Base-by-base conservation (phyloP, 805 yeast species). In the Myxozyma lipomycoides region DNA sequence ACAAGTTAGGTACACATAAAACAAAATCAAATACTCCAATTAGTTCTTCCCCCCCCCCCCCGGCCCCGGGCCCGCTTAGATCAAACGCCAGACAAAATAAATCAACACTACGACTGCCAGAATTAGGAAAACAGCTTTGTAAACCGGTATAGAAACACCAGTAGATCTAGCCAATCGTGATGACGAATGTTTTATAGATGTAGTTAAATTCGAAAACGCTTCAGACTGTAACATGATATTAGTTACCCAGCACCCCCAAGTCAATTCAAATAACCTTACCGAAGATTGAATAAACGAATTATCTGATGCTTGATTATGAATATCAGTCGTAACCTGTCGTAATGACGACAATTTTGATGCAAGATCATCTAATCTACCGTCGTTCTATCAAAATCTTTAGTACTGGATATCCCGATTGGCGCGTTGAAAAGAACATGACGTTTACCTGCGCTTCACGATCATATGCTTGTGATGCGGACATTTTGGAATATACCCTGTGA, bases 311-410 rank as follows among this genome's bases (percentile, higher is more conserved):
- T 81, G 83, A 48, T 71, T 68, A 59, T 83, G 79, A 34, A 84
- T 82, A 52, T 84, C 91, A 56, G 78, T 77, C 46, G 87, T 84
- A 23, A 85, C 79, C 49, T 73, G 72, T 52, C 86, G 76, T 59
- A 84, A 77, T 1, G 82, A 74, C 1, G 86, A 75, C 35, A 84
- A 70, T 64, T 84, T 84, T 45, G 76, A 73, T 1, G 90, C 86
- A 21, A 84, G 72, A 55, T 75, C 77, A 55, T 83, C 78, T 55
- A 84, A 73, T 54, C 82, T 75, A 34, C 71, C 70, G 63, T 84
- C 85, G 67, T 85, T 85, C 74, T 83, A 68, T 46, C 52, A 61
- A 21, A 15, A 38, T 28, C 35, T n/a, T 23, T 19, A 15, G 17
- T 9, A 22, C 18, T 7, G 4, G 28, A 10, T 21, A 30, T 17